Base-by-base conservation (phyloP, 208 protist genomes). In the Porcisia hertigi region DNA sequence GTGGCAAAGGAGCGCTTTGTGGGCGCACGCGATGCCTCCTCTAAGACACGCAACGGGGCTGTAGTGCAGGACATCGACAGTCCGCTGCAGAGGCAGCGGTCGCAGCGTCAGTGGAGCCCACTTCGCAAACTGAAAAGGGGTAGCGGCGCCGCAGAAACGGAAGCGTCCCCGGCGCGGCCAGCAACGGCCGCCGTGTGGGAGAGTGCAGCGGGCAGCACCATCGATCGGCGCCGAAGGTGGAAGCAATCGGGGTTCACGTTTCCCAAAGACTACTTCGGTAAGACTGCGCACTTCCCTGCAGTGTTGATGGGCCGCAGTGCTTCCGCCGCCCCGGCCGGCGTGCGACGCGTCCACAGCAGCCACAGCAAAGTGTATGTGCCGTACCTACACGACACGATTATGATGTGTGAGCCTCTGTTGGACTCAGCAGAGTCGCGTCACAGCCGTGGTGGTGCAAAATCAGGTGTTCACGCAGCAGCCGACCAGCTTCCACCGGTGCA, bases 321-420 rank as follows among this genome's bases (percentile, higher is more conserved):
- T 20, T 11, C 41, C n/a, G 25, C 54, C 30, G 5, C 63, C 2
- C 39, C 74, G 30, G 6, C 39, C 73, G 49, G 53, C 54, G 53
- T 39, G 16, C 45, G 72, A 60, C 20, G 23, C 1, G 8, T 23
- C 9, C 3, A 16, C 34, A 47, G 2, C 20, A 7, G 39, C 64
- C 2, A 43, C 14, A n/a, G 18, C 53, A 36, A 39, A 11, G 75
- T 76, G 52, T 87, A 89, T 70, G 65, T 57, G n/a, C 84, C 88
- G 1, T 92, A 92, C 83, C 63, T 83, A 8, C 88, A 92, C 69
- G 88, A 92, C 76, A 82, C 59, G 4, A 87, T 90, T 63, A 39
- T 81, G 9, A 43, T 92, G 8, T 84, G 81, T 65, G 66, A 73
- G 52, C 85, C 88, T 6, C 25, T 62, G 3, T 25, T n/a, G 41